Conservation (phyloP, 768 basidiomycete species). For the Cyclocybe cylindracea region DNA sequence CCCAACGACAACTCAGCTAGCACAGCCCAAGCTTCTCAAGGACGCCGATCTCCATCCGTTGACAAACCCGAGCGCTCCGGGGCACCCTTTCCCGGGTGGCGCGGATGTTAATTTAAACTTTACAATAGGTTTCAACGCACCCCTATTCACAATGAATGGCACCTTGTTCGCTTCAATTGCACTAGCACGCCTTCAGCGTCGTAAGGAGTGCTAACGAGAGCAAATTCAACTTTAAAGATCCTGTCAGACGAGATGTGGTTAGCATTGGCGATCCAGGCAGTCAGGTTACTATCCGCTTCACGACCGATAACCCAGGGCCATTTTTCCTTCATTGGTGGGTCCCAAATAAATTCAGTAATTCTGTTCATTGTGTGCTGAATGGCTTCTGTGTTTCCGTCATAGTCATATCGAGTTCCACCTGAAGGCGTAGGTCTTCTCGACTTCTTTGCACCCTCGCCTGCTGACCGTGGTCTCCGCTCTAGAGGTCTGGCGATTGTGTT, state of each 20-base stretch:
- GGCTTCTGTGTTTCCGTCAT: background rate
- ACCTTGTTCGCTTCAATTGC: constrained; percentile 33
- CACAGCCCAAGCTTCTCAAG: constrained; percentile 10
- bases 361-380: background rate
- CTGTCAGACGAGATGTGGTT: constrained; percentile 43
- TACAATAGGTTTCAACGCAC: constrained; percentile 7
- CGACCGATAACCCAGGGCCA: constrained; percentile 63
- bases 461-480: background rate
- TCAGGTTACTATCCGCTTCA: constrained; percentile 55
- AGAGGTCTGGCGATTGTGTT: constrained; percentile 36
- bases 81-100: constrained; percentile 15
- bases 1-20: constrained; percentile 14
- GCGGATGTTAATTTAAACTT: constrained; percentile 22
- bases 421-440: constrained; percentile 27
- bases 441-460: background rate
- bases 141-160: constrained; percentile 31
- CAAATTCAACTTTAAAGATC: constrained; percentile 46
- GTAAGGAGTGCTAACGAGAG: constrained; percentile 39
- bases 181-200: constrained; percentile 37
- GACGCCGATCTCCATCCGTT: constrained; percentile 26
- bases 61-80: constrained; percentile 18
- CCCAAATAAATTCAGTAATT: background rate
- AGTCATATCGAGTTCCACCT: constrained; percentile 51
- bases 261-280: constrained; percentile 28
- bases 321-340: constrained; percentile 41